These are phyloP conservation scores for Davidsoniella virescens DNA, from an alignment of 2,329 filamentous ascomycete genomes.

Conservation along the genomic window DNA sequence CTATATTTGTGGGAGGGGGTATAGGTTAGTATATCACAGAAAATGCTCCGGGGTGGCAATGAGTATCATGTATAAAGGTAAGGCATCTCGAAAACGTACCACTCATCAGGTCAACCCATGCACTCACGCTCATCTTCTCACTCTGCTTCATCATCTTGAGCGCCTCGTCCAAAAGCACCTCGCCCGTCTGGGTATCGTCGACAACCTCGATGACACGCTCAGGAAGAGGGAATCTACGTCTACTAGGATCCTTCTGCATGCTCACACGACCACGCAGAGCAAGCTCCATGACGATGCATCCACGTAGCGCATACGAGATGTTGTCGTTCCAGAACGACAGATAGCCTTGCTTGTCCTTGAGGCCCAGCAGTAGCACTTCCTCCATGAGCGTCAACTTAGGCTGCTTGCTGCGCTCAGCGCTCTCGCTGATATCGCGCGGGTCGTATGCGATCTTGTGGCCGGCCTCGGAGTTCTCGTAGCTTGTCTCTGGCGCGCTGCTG, in stretches of 20 bases:
- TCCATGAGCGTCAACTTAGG: slow-evolving; percentile 98
- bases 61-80: too few species aligned
- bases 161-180: slow-evolving; percentile 92
- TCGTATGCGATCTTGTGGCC: slow-evolving; percentile 98
- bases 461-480: slow-evolving; percentile 83
- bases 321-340: slow-evolving; percentile 99
- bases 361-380: slow-evolving; percentile 81
- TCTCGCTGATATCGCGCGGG: slow-evolving; percentile 93
- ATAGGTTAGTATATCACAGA: background rate
- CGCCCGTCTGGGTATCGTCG: slow-evolving; percentile 88
- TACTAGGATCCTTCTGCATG: slow-evolving; percentile 93
- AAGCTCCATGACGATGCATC: slow-evolving; percentile 95
- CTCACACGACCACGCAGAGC: slow-evolving; percentile 90
- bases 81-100: slow-evolving; percentile 32
- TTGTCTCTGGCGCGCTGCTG: slow-evolving; percentile 57
- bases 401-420: slow-evolving; percentile 88
- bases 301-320: slow-evolving; percentile 92
- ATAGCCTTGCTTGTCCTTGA: slow-evolving; percentile 98
- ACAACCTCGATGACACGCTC: slow-evolving; percentile 94
- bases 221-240: slow-evolving; percentile 80
- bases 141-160: slow-evolving; percentile 99
- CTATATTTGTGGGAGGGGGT: slow-evolving; percentile 27
- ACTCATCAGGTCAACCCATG: slow-evolving; percentile 98
- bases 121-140: slow-evolving; percentile 99
- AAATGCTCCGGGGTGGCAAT: background rate